Base-by-base conservation (phyloP, 2,329 filamentous ascomycete species). In the Phialophora tarda region DNA sequence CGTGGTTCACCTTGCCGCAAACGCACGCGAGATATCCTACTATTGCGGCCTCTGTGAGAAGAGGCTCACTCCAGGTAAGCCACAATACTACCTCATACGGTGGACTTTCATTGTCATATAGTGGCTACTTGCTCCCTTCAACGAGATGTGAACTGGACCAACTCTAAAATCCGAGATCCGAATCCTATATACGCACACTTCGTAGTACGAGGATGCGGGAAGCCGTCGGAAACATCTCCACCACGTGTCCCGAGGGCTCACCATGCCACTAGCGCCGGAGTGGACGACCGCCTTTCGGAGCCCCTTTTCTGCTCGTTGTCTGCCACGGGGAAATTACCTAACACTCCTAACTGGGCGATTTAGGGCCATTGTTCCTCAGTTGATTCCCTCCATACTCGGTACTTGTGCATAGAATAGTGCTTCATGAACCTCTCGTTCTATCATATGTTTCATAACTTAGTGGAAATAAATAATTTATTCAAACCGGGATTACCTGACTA, bases 201-300 rank as follows among this genome's bases (percentile, higher is more conserved):
- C 30, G 28, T 4, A 11, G 32, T 11, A 44, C 17, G 17, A 44
- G 1, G 38, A 44, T n/a, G 38, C 38, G 17, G 38, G 21, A n/a
- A 41, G 34, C 34, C 34, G 34, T 17, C 34, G 34, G 11, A 50
- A 50, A 2, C n/a, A 24, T 50, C 17, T 57, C 21, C 23, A 57
- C 21, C 34, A 44, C 47, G 21, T 26, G 23, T 24, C 24, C 48
- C 21, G 23, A 28, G 4, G 48, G 8, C 21, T 50, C 24, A 30
- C 30, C 8, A 30, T 12, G 11, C 21, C 48, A 28, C 48, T 59
- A 59, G 57, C 57, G 57, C 57, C 57, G 57, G 57, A 59, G 57
- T 59, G 17, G 23, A 59, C 24, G 24, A n/a, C 24, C 38, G 24
- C 47, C 21, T n/a, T n/a, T 50, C 57, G 57, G 57, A 59, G 17